Evolutionary conservation across 2,329 filamentous ascomycete species (phyloP).

Genomic region (Stylonectria norvegica): DNA sequence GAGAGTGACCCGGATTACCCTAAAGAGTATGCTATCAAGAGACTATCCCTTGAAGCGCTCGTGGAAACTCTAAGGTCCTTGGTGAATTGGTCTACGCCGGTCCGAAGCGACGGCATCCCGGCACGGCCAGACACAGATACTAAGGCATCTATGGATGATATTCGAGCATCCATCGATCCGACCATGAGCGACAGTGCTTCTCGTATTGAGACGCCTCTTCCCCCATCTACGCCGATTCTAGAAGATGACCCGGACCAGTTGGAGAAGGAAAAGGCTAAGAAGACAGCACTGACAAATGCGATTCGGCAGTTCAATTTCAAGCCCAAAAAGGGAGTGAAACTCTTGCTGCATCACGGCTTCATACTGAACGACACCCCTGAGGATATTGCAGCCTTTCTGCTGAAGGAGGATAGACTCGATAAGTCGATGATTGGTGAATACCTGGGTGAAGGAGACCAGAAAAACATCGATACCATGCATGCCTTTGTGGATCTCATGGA

Average conservation of each 20-base stretch:
- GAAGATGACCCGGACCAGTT: slow-evolving; percentile 92
- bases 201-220: slow-evolving; percentile 55
- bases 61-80: slow-evolving; percentile 86
- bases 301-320: slow-evolving; percentile 97
- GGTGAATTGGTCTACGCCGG: slow-evolving; percentile 79
- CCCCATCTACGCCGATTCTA: slow-evolving; percentile 62
- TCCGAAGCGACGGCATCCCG: slow-evolving; percentile 53
- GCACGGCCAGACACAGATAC: slow-evolving; percentile 31
- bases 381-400: slow-evolving; percentile 80
- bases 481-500: slow-evolving; percentile 96
- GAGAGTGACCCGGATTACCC: slow-evolving; percentile 71
- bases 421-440: slow-evolving; percentile 93
- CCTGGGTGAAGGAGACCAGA: slow-evolving; percentile 85
- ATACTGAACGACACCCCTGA: slow-evolving; percentile 74
- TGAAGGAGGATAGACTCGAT: slow-evolving; percentile 78
- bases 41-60: slow-evolving; percentile 80
- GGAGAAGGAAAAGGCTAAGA: slow-evolving; percentile 91
- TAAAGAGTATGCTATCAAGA: slow-evolving; percentile 87
- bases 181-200: slow-evolving; percentile 58
- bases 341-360: slow-evolving; percentile 79
- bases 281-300: slow-evolving; percentile 86
- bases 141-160: slow-evolving; percentile 45
- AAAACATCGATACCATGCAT: slow-evolving; percentile 97
- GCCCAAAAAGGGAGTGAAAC: slow-evolving; percentile 87
- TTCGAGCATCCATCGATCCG: slow-evolving; percentile 67